Evolutionary conservation across 306 rosid species (phyloP).

Genomic region (Lathyrus oleraceus): DNA sequence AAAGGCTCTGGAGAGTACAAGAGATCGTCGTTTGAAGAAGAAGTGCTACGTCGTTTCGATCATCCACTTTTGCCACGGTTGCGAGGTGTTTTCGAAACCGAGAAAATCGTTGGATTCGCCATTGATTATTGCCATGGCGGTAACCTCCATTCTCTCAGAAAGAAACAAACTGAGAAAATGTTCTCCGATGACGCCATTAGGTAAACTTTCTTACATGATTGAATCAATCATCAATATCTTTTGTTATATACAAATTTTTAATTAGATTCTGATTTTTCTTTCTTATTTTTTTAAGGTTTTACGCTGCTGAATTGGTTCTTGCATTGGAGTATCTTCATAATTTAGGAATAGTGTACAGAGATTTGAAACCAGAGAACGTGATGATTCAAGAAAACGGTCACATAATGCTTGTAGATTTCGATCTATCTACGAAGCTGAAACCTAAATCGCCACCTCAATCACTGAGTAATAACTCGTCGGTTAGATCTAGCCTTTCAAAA

Average conservation of each 20-base stretch:
- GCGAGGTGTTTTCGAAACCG: conserved; percentile 66
- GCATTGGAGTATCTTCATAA: conserved; percentile 79
- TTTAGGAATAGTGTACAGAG: conserved; percentile 79
- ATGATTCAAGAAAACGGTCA: conserved; percentile 90
- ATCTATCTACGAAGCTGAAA: conserved; percentile 76
- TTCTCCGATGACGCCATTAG: conserved; percentile 78
- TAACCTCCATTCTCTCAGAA: conserved; percentile 65
- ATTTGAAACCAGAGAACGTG: conserved; percentile 90
- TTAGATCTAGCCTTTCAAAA: conserved; percentile 1
- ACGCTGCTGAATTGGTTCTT: conserved; percentile 81
- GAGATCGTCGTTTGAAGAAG: conserved; percentile 72
- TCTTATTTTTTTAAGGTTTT: conserved; percentile 51
- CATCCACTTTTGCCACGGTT: conserved; percentile 75
- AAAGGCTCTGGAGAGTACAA: conserved; percentile 45
- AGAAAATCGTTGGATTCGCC: conserved; percentile 65
- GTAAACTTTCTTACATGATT: conserved; percentile 31
- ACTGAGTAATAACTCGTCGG: conserved; percentile 26
- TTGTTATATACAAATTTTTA: background rate
- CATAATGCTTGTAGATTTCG: conserved; percentile 92
- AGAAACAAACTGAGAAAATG: conserved; percentile 80
- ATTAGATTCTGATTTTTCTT: conserved; percentile 12
- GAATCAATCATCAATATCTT: too few relatives aligned
- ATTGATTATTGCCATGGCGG: conserved; percentile 92
- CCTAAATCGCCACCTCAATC: conserved; percentile 45
- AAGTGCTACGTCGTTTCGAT: conserved; percentile 60